Evolutionary conservation across 1,284 basidiomycete genomes (phyloP), one percentile per base, ranked within the genome.

Genomic region (Porogramme epimiltina): DNA sequence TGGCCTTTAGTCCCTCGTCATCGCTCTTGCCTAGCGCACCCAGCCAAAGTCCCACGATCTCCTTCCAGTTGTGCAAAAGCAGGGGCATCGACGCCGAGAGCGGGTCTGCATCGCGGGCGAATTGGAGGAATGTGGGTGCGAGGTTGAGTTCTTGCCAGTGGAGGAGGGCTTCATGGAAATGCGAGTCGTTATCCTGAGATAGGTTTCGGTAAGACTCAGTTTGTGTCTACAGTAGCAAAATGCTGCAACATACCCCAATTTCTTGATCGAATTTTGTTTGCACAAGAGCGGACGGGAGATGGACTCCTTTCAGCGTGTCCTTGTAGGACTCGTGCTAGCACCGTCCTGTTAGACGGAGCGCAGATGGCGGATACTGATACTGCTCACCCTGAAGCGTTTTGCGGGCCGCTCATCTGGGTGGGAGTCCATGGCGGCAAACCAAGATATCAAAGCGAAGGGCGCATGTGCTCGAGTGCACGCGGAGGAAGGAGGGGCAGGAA

Each of bases 81-180:
- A 94, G 74, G 0, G 93, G 86, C 74, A 95, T 83, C 1, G 89
- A 93, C 2, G 82, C 78, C 1, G 89, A 85, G 23, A 94, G 73
- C 0, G 79, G 72, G 34, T 81, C 76, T 0, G 80, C 79, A 46
- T 78, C 74, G 51, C 80, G 75, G 2, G 87, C 82, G 58, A 94
- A 91, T 19, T 77, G 70, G 52, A 92, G 73, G 69, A 94, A 95
- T 0, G 84, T 77, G 0, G 87, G 81, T 0, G 90, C 80, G 24
- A 95, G 81, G 67, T 91, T 93, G 47, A 95, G 80, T 59, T 91
- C 86, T 55, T 79, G 75, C 87, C 88, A 91, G 58, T 88, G 81
- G 23, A 82, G 73, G 24, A 93, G 72, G 1, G 85, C 77, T 60
- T 80, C 76, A 51, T 85, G 80, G 62, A 92, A 91, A 62, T 88